phyloP scores from a whole-genome alignment of 495 filamentous ascomycete species.

The Astrocystis sublimbata region DNA sequence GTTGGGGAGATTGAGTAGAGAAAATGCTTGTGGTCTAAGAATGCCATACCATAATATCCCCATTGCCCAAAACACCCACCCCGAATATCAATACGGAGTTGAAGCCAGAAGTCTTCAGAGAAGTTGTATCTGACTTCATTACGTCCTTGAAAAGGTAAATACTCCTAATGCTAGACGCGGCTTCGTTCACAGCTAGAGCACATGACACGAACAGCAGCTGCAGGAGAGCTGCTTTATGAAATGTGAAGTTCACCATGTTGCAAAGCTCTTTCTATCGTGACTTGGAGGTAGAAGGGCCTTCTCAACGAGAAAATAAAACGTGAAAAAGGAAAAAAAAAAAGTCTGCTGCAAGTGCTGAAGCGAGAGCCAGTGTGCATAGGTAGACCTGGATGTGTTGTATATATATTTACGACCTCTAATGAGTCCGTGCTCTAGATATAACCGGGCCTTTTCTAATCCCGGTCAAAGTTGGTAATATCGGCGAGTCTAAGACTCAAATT shows the following conservation, averaged over 20 bases:
- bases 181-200: slow-evolving; percentile 15
- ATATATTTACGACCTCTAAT: neutral
- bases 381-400: neutral
- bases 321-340: neutral
- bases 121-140: slow-evolving; percentile 42
- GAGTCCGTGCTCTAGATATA: neutral
- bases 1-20: neutral
- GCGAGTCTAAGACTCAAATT: neutral
- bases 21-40: neutral
- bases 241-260: slow-evolving; percentile 19
- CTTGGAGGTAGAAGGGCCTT: neutral
- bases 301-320: neutral
- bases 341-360: neutral
- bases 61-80: slow-evolving; percentile 42
- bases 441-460: neutral
- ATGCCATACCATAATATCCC: slow-evolving; percentile 38
- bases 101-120: slow-evolving; percentile 42
- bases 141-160: slow-evolving; percentile 50
- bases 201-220: slow-evolving; percentile 26
- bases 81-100: slow-evolving; percentile 45
- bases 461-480: neutral
- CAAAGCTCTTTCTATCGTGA: neutral
- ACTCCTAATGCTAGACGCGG: slow-evolving; percentile 28
- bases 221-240: slow-evolving; percentile 28
- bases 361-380: neutral